A percentile compares a stretch with the other conserved stretches of the same genome.
Conservation (phyloP, 2,329 filamentous ascomycete genomes). For the Septoria linicola region DNA sequence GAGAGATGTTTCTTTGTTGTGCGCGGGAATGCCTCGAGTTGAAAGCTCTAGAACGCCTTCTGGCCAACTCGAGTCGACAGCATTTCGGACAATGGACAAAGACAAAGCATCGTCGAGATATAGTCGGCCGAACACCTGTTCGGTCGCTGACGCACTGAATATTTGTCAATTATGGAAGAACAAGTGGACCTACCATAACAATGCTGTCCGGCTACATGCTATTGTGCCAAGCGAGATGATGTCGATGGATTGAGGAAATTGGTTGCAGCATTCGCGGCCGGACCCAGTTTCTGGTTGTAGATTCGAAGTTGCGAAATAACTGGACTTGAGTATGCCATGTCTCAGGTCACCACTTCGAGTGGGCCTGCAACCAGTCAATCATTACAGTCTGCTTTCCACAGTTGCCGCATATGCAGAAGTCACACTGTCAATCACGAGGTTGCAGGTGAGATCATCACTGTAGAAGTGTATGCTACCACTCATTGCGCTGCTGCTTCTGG, state of each 20-base stretch:
- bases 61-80: slow-evolving; percentile 7
- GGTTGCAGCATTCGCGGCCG: too few species aligned
- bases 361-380: too few species aligned
- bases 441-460: too few species aligned
- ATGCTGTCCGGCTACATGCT: slow-evolving; percentile 3
- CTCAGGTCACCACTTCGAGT: too few species aligned
- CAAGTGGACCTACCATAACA: not conserved
- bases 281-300: not conserved
- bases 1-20: slow-evolving; percentile 9
- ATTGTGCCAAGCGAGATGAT: slow-evolving; percentile 5
- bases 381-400: too few species aligned
- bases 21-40: slow-evolving; percentile 7
- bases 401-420: too few species aligned
- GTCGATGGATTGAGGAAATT: too few species aligned
- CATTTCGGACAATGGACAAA: slow-evolving; percentile 12
- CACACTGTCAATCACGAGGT: too few species aligned
- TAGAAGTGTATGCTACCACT: too few species aligned
- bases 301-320: not conserved
- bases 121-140: slow-evolving; percentile 8
- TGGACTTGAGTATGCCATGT: too few species aligned
- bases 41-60: slow-evolving; percentile 9
- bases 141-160: not conserved
- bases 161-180: slow-evolving; percentile 8
- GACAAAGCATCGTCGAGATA: slow-evolving; percentile 6
- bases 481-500: too few species aligned